These are phyloP conservation scores for Fusarium xylarioides DNA, from an alignment of 2,329 filamentous ascomycete species.

Conservation along the genomic window DNA sequence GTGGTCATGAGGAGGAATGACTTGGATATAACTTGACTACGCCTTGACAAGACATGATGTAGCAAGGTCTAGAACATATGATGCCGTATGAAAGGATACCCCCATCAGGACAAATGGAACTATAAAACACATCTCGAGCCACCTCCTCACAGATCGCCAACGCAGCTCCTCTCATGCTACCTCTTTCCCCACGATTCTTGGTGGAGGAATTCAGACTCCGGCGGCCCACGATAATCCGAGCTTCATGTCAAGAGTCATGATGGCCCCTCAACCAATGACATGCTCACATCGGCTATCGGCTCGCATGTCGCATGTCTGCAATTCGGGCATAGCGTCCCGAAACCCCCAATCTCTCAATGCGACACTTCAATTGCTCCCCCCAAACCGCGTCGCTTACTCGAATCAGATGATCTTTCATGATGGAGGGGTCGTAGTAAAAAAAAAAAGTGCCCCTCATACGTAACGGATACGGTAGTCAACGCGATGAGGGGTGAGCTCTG, in stretches of 20 bases:
- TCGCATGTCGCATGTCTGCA: conserved; percentile 18
- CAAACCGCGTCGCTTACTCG: conserved; percentile 16
- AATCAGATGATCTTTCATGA: conserved; percentile 15
- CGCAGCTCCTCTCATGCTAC: background rate
- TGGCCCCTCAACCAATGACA: conserved; percentile 10
- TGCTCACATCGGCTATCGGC: conserved; percentile 12
- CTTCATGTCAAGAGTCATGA: conserved; percentile 34
- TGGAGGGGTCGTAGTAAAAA: conserved; percentile 3
- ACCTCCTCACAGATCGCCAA: background rate
- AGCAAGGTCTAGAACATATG: conserved; percentile 2
- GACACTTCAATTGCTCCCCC: conserved; percentile 8
- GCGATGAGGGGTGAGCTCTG: conserved; percentile 24
- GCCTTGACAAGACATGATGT: background rate
- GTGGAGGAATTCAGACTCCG: conserved; percentile 39
- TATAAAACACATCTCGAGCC: background rate
- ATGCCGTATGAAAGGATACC: conserved; percentile 11
- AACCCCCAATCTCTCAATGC: conserved; percentile 37
- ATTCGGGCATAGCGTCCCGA: conserved; percentile 18
- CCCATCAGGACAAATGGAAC: conserved; percentile 6
- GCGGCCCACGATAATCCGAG: conserved; percentile 39
- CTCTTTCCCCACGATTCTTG: conserved; percentile 26
- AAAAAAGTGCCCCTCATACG: conserved; percentile 26
- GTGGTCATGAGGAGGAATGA: background rate
- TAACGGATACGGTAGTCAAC: conserved; percentile 11
- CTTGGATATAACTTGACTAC: conserved; percentile 4